Conservation (phyloP, 2,329 filamentous ascomycete genomes). For the Cladosporium colombiae region DNA sequence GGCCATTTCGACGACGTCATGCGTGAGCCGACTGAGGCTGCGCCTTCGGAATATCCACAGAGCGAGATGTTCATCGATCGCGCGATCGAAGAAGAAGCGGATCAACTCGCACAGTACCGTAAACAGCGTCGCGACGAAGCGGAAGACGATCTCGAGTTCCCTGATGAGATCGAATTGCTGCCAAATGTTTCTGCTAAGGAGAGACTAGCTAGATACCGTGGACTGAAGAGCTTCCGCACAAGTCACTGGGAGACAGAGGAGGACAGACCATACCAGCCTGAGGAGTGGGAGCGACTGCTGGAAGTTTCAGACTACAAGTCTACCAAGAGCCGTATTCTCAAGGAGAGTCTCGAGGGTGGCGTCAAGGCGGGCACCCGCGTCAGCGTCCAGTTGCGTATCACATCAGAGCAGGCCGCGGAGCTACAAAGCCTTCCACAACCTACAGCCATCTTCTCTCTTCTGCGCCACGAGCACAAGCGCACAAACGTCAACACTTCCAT, state of each 20-base stretch:
- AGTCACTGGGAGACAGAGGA: slow-evolving; percentile 88
- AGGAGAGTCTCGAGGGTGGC: slow-evolving; percentile 86
- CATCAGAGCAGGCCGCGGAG: slow-evolving; percentile 44
- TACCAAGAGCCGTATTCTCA: slow-evolving; percentile 71
- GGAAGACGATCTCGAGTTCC: slow-evolving; percentile 90
- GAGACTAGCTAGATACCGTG: slow-evolving; percentile 80
- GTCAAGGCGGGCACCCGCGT: slow-evolving; percentile 83
- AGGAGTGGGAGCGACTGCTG: slow-evolving; percentile 83
- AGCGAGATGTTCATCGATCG: slow-evolving; percentile 87
- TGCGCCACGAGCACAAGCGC: slow-evolving; percentile 93
- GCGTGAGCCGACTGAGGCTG: slow-evolving; percentile 60
- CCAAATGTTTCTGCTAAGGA: slow-evolving; percentile 85
- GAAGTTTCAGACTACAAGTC: slow-evolving; percentile 89
- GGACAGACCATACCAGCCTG: slow-evolving; percentile 82
- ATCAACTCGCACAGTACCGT: slow-evolving; percentile 79
- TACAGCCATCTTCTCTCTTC: slow-evolving; percentile 77
- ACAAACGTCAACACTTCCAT: slow-evolving; percentile 88
- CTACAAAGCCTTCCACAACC: slow-evolving; percentile 61
- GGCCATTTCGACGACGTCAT: slow-evolving; percentile 56
- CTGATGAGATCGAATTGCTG: slow-evolving; percentile 93
- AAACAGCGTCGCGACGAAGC: slow-evolving; percentile 75
- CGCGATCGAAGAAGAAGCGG: slow-evolving; percentile 78
- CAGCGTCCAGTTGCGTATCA: slow-evolving; percentile 68
- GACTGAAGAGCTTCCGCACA: slow-evolving; percentile 85
- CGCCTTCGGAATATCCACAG: slow-evolving; percentile 83